Conservation (phyloP, 257 asterid genomes). For the Striga asiatica region DNA sequence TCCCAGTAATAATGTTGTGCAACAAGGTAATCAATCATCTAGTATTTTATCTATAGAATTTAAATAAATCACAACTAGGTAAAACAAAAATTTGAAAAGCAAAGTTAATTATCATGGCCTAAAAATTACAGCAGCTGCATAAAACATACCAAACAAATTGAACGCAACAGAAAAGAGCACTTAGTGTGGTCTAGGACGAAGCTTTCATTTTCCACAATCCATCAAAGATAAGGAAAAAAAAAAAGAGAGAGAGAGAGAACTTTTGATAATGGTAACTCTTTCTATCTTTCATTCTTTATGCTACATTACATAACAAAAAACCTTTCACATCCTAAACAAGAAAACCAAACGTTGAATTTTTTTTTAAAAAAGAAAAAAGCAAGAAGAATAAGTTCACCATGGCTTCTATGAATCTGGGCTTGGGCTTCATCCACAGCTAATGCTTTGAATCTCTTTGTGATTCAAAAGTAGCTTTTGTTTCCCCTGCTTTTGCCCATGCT, state of each 20-base stretch:
- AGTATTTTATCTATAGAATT: too few species aligned
- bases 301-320: not conserved
- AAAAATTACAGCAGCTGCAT: too few species aligned
- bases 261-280: conserved; percentile 6
- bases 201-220: conserved; percentile 72
- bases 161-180: not conserved
- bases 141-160: not conserved
- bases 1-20: too few species aligned
- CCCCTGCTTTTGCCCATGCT: conserved; percentile 60
- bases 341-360: too few species aligned
- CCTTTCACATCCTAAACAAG: not conserved
- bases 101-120: too few species aligned
- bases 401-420: conserved; percentile 84
- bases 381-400: conserved; percentile 14
- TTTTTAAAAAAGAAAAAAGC: not conserved
- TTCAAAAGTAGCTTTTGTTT: conserved; percentile 19
- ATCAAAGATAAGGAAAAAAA: conserved; percentile 33
- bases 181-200: conserved; percentile 38
- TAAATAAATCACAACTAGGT: too few species aligned
- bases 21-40: too few species aligned
- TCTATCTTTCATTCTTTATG: not conserved
- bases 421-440: conserved; percentile 98
- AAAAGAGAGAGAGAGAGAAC: too few species aligned
- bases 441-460: conserved; percentile 51
- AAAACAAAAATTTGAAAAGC: too few species aligned